Evolutionary conservation across 176 grass and related monocot species (phyloP).

Genomic region (Cenchrus fungigraminus): DNA sequence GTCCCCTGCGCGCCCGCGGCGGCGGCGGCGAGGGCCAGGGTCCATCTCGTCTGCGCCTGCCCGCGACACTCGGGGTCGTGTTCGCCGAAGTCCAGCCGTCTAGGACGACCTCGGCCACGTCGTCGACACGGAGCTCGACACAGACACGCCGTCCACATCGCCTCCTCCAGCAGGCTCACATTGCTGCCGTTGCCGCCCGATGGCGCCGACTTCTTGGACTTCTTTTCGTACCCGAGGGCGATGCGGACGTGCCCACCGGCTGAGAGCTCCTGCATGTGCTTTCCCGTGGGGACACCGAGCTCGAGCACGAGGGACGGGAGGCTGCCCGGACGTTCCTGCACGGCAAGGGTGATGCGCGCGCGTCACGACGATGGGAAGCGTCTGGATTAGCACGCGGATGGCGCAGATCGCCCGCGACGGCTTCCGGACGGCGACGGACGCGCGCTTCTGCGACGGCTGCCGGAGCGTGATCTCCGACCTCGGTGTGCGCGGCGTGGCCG

Average conservation of each 20-base stretch:
- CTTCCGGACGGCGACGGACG: constrained; percentile 34
- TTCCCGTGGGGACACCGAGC: constrained; percentile 74
- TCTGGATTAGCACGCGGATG: constrained; percentile 70
- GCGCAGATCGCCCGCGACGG: constrained; percentile 53
- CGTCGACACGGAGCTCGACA: no score
- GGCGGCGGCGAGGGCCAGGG: no score
- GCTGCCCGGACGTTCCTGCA: constrained; percentile 78
- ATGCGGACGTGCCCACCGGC: constrained; percentile 69
- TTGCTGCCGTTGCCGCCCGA: constrained; percentile 3
- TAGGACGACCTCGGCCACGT: no score
- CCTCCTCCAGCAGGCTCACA: constrained; percentile 62
- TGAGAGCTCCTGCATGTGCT: constrained; percentile 88
- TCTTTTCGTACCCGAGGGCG: constrained; percentile 91
- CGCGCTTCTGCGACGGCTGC: constrained; percentile 54
- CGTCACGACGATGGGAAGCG: constrained; percentile 76
- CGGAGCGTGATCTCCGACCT: constrained; percentile 59
- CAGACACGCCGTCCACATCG: constrained; percentile 77
- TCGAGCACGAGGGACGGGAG: constrained; percentile 78
- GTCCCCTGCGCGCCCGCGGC: no score
- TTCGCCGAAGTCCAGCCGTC: no score
- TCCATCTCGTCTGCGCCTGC: no score
- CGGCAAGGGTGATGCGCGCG: constrained; percentile 70
- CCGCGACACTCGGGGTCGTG: no score
- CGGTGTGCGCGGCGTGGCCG: constrained; percentile 51
- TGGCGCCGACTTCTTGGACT: constrained; percentile 45